Percentiles rank a stretch among this genome's conserved stretches.
phyloP scores from a whole-genome alignment of 2,329 filamentous ascomycete species.

The Penicillium brevicompactum region DNA sequence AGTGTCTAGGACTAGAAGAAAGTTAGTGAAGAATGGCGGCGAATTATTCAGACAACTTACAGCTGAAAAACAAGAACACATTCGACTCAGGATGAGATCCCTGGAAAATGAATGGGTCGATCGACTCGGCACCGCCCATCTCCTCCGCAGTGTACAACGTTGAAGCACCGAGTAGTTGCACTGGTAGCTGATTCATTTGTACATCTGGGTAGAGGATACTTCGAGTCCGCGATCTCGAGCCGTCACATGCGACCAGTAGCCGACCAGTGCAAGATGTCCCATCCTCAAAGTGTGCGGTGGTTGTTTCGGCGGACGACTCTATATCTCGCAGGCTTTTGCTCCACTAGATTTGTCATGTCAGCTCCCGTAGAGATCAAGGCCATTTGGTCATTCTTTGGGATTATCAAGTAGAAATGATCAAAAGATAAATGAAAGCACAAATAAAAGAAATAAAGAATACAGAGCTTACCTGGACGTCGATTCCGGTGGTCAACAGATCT shows the following conservation, averaged over 20 bases:
- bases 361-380: background rate
- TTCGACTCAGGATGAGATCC: conserved; percentile 55
- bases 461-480: conserved; percentile 50
- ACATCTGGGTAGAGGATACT: conserved; percentile 29
- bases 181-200: conserved; percentile 47
- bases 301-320: conserved; percentile 34
- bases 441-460: background rate
- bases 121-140: conserved; percentile 45
- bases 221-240: conserved; percentile 50
- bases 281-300: conserved; percentile 53
- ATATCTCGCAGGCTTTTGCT: conserved; percentile 40
- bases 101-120: conserved; percentile 60
- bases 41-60: conserved; percentile 32
- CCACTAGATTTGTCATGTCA: conserved; percentile 32
- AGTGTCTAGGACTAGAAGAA: conserved; percentile 49
- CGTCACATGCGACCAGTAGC: conserved; percentile 56
- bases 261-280: conserved; percentile 45
- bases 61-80: conserved; percentile 56
- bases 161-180: conserved; percentile 53
- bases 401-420: too few species aligned
- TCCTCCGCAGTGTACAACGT: conserved; percentile 45
- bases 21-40: background rate
- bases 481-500: conserved; percentile 47
- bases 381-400: too few species aligned
- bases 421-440: too few species aligned